A percentile compares a stretch with the other conserved stretches of the same genome.
Evolutionary conservation across 208 protist genomes (phyloP).

Genomic region (Blastocrithidia nonstop): DNA sequence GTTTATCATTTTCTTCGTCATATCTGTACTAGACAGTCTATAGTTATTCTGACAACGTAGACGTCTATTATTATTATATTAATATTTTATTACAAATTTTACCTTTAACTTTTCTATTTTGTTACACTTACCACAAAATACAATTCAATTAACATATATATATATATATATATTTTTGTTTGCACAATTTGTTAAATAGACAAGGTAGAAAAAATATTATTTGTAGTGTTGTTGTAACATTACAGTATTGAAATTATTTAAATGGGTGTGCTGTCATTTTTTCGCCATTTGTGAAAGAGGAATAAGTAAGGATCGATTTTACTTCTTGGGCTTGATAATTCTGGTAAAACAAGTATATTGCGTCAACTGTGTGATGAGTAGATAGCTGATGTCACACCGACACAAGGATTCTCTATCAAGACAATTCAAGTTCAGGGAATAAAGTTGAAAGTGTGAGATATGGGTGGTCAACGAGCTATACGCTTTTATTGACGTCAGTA

Average conservation of each 20-base stretch:
- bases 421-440: conserved; percentile 74
- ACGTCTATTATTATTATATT: too few relatives aligned
- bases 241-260: too few relatives aligned
- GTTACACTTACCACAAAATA: too few relatives aligned
- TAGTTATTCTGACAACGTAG: too few relatives aligned
- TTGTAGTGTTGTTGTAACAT: too few relatives aligned
- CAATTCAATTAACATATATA: too few relatives aligned
- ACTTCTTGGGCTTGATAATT: conserved; percentile 94
- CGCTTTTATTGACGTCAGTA: conserved; percentile 96
- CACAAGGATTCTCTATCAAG: conserved; percentile 97
- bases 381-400: conserved; percentile 86
- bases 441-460: conserved; percentile 96
- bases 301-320: conserved; percentile 81
- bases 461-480: conserved; percentile 89
- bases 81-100: too few relatives aligned
- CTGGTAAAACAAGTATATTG: conserved; percentile 94
- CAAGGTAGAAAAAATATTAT: too few relatives aligned
- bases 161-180: neutral
- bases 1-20: too few relatives aligned
- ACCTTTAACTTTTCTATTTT: too few relatives aligned
- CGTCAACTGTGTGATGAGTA: conserved; percentile 89
- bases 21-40: too few relatives aligned
- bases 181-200: neutral
- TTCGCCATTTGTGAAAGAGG: conserved; percentile 66
- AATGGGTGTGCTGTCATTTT: conserved; percentile 87